Evolutionary conservation across 805 yeast genomes (phyloP).

Genomic region (Metschnikowia koreensis): DNA sequence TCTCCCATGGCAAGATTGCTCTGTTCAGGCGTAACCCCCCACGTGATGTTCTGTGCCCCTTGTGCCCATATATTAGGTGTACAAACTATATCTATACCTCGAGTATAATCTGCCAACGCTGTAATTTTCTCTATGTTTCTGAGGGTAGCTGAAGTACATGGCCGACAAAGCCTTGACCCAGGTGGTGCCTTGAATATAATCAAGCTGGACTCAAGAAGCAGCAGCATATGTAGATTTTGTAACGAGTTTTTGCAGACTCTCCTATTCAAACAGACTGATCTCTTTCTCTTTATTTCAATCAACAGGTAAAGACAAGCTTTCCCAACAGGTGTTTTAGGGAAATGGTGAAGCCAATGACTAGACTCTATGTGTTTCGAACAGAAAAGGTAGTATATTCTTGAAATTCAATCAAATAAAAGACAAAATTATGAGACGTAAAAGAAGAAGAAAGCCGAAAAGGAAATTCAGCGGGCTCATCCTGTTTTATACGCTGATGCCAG

Average conservation of each 20-base stretch:
- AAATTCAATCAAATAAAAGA: neutral
- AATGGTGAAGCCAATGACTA: too few species aligned
- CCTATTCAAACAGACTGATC: neutral
- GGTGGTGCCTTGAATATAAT: constrained; percentile 9
- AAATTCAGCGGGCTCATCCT: neutral
- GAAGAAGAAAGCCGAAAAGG: neutral
- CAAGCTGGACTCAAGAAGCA: constrained; percentile 9
- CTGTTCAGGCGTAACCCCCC: neutral
- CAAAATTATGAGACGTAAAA: neutral
- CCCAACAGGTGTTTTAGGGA: too few species aligned
- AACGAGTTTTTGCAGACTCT: neutral
- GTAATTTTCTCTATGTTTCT: constrained; percentile 1
- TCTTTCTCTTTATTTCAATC: neutral
- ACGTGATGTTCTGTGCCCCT: neutral
- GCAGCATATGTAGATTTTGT: neutral
- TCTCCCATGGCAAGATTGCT: neutral
- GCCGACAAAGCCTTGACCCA: neutral
- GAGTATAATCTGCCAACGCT: constrained; percentile 5
- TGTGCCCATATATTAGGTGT: constrained; percentile 14
- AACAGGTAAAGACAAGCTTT: too few species aligned
- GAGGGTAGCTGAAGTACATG: constrained; percentile 7
- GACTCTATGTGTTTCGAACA: too few species aligned
- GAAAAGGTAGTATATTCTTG: too few species aligned
- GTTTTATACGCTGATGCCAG: neutral
- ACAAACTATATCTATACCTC: constrained; percentile 3